phyloP scores from a whole-genome alignment of 73 alveolate species.

The Paramecium tetraurelia region DNA sequence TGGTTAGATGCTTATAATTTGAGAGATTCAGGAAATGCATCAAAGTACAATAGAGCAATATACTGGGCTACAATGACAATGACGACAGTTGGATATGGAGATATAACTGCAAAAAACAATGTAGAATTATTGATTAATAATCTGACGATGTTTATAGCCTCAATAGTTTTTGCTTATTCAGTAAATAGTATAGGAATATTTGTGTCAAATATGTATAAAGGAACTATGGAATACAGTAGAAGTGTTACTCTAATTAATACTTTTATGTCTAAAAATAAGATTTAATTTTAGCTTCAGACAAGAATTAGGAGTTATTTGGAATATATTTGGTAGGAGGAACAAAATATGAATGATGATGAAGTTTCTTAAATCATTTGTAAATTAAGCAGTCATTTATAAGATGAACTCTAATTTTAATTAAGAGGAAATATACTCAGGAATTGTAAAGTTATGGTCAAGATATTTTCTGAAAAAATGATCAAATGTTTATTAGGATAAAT shows the following conservation, averaged over 20 bases:
- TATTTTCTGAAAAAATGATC: conserved; percentile 68
- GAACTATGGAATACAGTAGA: conserved; percentile 73
- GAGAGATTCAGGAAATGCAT: not conserved
- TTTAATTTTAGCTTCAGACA: conserved; percentile 72
- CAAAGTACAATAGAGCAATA: conserved; percentile 70
- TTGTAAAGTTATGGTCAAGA: conserved; percentile 67
- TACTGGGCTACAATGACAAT: conserved; percentile 91
- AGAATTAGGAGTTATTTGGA: conserved; percentile 78
- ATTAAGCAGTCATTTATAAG: conserved; percentile 72
- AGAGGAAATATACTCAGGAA: conserved; percentile 72
- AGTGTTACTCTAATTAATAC: conserved; percentile 75
- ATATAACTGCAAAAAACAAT: conserved; percentile 77
- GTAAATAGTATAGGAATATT: conserved; percentile 83
- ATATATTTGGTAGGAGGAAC: conserved; percentile 74
- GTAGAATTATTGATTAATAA: conserved; percentile 71
- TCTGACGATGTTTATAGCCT: conserved; percentile 78
- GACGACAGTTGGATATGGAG: conserved; percentile 96
- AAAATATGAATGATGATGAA: conserved; percentile 76
- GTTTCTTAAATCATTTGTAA: conserved; percentile 71
- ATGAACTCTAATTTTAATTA: conserved; percentile 68
- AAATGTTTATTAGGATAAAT: conserved; percentile 64
- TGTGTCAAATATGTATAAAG: conserved; percentile 68
- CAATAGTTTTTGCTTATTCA: conserved; percentile 86
- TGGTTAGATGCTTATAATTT: conserved; percentile 25
- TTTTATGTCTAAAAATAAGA: conserved; percentile 71